Evolutionary conservation across 2,329 filamentous ascomycete species (phyloP).

Genomic region (Lizonia empirigonia): DNA sequence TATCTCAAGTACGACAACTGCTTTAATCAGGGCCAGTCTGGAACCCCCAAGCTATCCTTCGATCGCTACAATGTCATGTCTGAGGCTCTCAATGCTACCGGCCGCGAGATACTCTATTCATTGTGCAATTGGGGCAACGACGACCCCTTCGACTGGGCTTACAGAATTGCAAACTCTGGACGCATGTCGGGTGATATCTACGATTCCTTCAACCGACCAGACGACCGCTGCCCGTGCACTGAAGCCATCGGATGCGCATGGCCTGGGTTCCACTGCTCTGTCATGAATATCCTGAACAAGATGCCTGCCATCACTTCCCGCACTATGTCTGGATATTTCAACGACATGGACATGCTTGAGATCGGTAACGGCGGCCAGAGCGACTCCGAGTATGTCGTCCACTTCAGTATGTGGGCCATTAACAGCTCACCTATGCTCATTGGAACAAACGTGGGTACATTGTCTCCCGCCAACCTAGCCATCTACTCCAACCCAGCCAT

Average conservation of each 20-base stretch:
- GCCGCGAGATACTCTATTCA: constrained; percentile 53
- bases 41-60: constrained; percentile 54
- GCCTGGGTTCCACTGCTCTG: constrained; percentile 56
- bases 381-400: constrained; percentile 53
- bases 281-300: constrained; percentile 59
- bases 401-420: constrained; percentile 58
- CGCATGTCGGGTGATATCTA: constrained; percentile 56
- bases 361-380: constrained; percentile 52
- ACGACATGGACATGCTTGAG: constrained; percentile 58
- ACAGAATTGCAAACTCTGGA: constrained; percentile 55
- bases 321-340: constrained; percentile 53
- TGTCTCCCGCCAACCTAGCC: constrained; percentile 51
- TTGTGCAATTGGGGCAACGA: constrained; percentile 61
- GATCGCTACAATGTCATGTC: constrained; percentile 57
- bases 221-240: constrained; percentile 51
- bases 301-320: constrained; percentile 51
- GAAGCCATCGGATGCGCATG: constrained; percentile 51
- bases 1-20: constrained; percentile 61
- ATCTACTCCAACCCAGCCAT: constrained; percentile 57
- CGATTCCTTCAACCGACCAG: constrained; percentile 54
- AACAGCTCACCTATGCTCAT: constrained; percentile 56
- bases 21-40: constrained; percentile 59
- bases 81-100: constrained; percentile 55
- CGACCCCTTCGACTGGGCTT: constrained; percentile 53
- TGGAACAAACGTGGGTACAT: constrained; percentile 51